Conservation (phyloP, 345 rosid genomes). For the Camelina laxa region DNA sequence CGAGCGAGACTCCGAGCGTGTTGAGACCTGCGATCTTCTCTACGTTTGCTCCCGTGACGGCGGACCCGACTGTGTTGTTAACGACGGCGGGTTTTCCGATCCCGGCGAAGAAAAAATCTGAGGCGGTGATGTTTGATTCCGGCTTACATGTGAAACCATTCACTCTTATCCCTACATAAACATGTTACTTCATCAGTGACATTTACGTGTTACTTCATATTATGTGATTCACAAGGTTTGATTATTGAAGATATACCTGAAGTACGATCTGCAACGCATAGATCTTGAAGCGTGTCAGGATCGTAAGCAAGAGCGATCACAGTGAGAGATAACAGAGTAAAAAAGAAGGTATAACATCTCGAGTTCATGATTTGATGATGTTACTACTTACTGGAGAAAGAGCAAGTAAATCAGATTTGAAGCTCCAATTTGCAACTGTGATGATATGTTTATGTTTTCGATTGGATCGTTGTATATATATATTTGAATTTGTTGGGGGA, state of each 20-base stretch:
- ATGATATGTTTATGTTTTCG: background rate
- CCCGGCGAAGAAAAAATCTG: constrained; percentile 66
- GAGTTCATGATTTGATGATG: constrained; percentile 25
- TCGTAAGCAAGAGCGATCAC: constrained; percentile 48
- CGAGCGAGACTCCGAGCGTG: constrained; percentile 67
- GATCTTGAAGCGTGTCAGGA: constrained; percentile 71
- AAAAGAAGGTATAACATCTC: constrained; percentile 14
- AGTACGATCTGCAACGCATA: constrained; percentile 59
- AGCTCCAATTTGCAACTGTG: background rate
- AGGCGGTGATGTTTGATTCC: constrained; percentile 53
- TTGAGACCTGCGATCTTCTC: constrained; percentile 71
- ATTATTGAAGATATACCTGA: constrained; percentile 47
- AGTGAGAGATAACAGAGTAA: constrained; percentile 35
- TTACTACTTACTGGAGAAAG: background rate
- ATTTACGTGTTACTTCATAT: background rate
- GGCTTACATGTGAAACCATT: constrained; percentile 71
- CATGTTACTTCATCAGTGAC: background rate
- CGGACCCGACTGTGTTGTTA: constrained; percentile 61
- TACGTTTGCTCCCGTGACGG: constrained; percentile 62
- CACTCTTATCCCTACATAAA: constrained; percentile 48
- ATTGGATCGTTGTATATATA: constrained; percentile 20
- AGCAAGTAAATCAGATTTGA: background rate
- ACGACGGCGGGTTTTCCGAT: constrained; percentile 51
- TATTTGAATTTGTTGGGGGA: constrained; percentile 33
- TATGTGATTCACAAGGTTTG: background rate